Evolutionary conservation across 257 asterid species (phyloP).

Genomic region (Solanum bulbocastanum): DNA sequence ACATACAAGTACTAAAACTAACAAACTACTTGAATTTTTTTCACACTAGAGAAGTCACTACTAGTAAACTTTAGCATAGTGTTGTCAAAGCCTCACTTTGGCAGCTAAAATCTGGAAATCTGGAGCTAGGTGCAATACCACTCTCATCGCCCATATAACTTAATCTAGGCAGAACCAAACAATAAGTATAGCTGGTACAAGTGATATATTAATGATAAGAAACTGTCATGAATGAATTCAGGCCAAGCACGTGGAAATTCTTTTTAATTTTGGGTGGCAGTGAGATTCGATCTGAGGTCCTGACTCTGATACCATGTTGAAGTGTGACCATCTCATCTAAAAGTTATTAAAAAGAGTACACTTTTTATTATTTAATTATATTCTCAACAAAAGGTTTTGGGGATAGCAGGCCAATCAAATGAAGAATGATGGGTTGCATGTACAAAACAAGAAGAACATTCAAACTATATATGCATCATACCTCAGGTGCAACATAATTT

Average conservation of each 20-base stretch:
- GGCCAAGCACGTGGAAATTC: not conserved
- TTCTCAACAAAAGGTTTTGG: not conserved
- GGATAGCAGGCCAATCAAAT: not conserved
- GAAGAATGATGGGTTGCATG: not conserved
- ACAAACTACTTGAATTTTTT: not conserved
- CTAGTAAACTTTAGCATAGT: not conserved
- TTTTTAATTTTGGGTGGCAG: not conserved
- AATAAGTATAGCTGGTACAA: not conserved
- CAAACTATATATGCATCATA: slow-evolving; percentile 7
- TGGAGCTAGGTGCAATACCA: not conserved
- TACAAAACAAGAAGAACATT: not conserved
- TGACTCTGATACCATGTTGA: not conserved
- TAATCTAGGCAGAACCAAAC: not conserved
- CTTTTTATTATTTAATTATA: too few species aligned
- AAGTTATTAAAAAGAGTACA: not conserved
- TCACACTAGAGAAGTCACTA: not conserved
- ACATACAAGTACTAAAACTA: not conserved
- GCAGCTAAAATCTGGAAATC: not conserved
- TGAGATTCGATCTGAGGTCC: not conserved
- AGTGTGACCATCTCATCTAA: not conserved
- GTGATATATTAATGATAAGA: not conserved
- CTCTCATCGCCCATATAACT: not conserved
- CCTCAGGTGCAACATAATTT: slow-evolving; percentile 97
- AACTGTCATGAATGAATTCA: not conserved
- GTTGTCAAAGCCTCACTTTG: not conserved